Conservation (phyloP, 768 basidiomycete genomes). For the Auricularia heimuer region DNA sequence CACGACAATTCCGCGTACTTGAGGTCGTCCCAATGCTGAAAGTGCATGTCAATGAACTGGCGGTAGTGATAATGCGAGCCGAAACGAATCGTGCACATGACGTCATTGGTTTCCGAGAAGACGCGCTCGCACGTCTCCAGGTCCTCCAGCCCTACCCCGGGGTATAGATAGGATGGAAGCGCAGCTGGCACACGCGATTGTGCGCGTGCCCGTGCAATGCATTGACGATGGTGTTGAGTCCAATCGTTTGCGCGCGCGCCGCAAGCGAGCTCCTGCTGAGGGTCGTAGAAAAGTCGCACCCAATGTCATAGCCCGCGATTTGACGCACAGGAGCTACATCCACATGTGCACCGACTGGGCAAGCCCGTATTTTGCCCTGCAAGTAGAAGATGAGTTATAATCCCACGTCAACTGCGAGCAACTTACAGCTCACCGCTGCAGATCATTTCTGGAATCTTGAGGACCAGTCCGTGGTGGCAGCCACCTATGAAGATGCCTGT, state of each 20-base stretch:
- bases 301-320: constrained; percentile 16
- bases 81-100: constrained; percentile 9
- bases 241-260: not conserved
- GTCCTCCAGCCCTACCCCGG: constrained; percentile 14
- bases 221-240: constrained; percentile 11
- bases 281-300: constrained; percentile 15
- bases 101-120: constrained; percentile 14
- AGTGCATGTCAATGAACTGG: constrained; percentile 11
- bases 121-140: constrained; percentile 14
- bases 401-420: too few relatives aligned
- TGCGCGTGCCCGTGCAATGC: constrained; percentile 10
- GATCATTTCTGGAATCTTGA: not conserved
- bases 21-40: constrained; percentile 15
- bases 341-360: constrained; percentile 9
- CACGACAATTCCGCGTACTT: constrained; percentile 7
- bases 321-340: constrained; percentile 7
- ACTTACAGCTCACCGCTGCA: constrained; percentile 1
- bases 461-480: not conserved
- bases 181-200: constrained; percentile 18
- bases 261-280: constrained; percentile 9
- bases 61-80: constrained; percentile 14
- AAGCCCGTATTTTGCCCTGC: constrained; percentile 17
- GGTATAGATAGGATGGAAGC: constrained; percentile 11
- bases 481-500: not conserved
- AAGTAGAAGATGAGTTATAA: not conserved